phyloP scores from a whole-genome alignment of 2,329 filamentous ascomycete genomes.

The Colletotrichum orbiculare region DNA sequence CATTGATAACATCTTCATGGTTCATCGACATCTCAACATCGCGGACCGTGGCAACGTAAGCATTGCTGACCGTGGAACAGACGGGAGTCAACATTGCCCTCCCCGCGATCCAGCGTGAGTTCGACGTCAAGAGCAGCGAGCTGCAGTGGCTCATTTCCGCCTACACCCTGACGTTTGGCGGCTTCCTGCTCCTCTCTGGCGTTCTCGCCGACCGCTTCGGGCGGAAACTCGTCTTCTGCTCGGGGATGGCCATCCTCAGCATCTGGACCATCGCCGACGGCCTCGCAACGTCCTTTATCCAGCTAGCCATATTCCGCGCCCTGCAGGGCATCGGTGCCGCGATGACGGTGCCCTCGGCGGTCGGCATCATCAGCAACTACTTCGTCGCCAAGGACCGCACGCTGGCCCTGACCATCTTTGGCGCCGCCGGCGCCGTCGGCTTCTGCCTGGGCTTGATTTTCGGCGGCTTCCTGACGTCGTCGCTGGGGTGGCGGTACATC shows the following conservation, averaged over 20 bases:
- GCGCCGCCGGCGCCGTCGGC: conserved; percentile 25
- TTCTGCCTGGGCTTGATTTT: conserved; percentile 29
- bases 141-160: conserved; percentile 32
- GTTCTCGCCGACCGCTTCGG: conserved; percentile 32
- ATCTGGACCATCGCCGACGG: conserved; percentile 28
- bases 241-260: conserved; percentile 28
- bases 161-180: conserved; percentile 30
- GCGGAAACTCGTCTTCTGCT: conserved; percentile 29
- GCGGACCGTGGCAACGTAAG: no score
- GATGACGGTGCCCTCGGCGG: conserved; percentile 89
- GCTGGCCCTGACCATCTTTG: conserved; percentile 26
- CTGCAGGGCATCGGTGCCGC: conserved; percentile 27
- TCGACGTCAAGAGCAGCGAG: conserved; percentile 19
- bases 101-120: conserved; percentile 26
- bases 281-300: conserved; percentile 25
- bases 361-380: conserved; percentile 66
- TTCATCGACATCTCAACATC: no score
- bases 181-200: conserved; percentile 24
- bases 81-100: conserved; percentile 27
- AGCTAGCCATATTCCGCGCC: conserved; percentile 29
- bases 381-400: conserved; percentile 26
- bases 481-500: conserved; percentile 30
- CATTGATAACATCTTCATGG: conserved; percentile 27
- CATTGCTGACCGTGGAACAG: no score
- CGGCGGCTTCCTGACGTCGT: conserved; percentile 27